Conservation (phyloP, 73 alveolate species). For the Loxodes magnus region DNA sequence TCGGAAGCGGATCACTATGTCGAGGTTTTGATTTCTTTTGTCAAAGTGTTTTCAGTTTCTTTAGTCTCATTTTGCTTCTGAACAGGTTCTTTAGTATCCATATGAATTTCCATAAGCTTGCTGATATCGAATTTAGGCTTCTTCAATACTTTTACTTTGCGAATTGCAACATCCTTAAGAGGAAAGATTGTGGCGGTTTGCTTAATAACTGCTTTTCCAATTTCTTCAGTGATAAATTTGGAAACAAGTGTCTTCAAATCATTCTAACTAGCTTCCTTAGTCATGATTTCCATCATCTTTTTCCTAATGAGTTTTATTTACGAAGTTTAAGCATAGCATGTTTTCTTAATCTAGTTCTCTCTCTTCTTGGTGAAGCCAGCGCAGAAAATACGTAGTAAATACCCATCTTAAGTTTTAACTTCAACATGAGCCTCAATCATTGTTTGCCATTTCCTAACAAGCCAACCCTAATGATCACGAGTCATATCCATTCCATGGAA, state of each 20-base stretch:
- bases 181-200: slow-evolving; percentile 82
- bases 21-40: too few species aligned
- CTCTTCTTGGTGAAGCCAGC: slow-evolving; percentile 83
- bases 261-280: slow-evolving; percentile 59
- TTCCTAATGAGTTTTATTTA: slow-evolving; percentile 83
- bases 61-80: too few species aligned
- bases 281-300: slow-evolving; percentile 73
- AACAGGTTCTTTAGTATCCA: slow-evolving; percentile 41
- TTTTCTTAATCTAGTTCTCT: slow-evolving; percentile 61
- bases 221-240: slow-evolving; percentile 46
- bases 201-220: slow-evolving; percentile 65
- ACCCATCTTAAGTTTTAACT: slow-evolving; percentile 74
- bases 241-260: slow-evolving; percentile 59
- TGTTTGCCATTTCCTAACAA: slow-evolving; percentile 89
- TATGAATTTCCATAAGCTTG: slow-evolving; percentile 59
- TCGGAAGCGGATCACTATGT: too few species aligned
- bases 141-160: slow-evolving; percentile 87
- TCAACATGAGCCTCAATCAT: slow-evolving; percentile 84
- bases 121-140: slow-evolving; percentile 83
- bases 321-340: slow-evolving; percentile 80
- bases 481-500: slow-evolving; percentile 91
- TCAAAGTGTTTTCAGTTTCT: too few species aligned
- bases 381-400: slow-evolving; percentile 73
- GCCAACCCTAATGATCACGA: slow-evolving; percentile 78
- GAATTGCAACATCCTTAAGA: slow-evolving; percentile 73